Conservation (phyloP, 73 alveolate species). For the Tetrahymena elliotti region DNA sequence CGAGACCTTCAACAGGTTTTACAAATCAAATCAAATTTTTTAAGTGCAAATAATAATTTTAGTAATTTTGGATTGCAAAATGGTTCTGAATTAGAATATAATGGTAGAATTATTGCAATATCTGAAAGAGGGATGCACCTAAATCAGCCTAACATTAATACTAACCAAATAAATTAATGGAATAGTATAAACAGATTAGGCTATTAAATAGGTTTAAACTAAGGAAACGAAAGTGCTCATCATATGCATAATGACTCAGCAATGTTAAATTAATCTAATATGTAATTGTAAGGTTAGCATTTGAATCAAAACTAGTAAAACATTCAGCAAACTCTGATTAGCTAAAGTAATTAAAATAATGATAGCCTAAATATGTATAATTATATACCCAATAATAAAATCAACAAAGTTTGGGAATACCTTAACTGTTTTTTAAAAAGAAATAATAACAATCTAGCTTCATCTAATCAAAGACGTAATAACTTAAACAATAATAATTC, state of each 20-base stretch:
- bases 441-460: background rate
- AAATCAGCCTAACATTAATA: background rate
- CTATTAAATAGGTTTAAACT: background rate
- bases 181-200: background rate
- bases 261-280: background rate
- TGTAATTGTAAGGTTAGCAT: background rate
- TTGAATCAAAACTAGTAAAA: background rate
- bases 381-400: background rate
- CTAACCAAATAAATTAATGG: background rate
- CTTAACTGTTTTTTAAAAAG: background rate
- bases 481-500: background rate
- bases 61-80: background rate
- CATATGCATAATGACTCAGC: background rate
- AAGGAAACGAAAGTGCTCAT: background rate
- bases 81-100: background rate
- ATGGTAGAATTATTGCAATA: background rate
- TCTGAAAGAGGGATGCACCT: background rate
- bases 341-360: background rate
- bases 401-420: background rate
- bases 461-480: background rate
- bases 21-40: background rate
- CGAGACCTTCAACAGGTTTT: background rate
- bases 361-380: background rate
- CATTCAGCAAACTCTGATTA: background rate
- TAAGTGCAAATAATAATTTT: background rate